Conservation (phyloP, 805 yeast species). For the Komagataella phaffii region DNA sequence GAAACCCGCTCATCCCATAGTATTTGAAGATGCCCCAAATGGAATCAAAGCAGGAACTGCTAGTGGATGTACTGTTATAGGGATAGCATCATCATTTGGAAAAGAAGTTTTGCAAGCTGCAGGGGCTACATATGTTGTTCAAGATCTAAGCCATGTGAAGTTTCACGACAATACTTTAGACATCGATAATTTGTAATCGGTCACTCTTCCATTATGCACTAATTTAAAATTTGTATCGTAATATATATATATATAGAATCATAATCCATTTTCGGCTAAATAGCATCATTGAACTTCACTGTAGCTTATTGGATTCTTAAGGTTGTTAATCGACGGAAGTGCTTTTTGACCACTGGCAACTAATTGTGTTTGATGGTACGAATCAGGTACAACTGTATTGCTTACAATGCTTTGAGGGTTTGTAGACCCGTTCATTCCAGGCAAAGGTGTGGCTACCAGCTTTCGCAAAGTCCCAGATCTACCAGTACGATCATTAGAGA, state of each 20-base stretch:
- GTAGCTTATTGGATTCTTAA: neutral
- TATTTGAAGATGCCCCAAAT: conserved; percentile 85
- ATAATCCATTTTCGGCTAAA: neutral
- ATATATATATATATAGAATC: neutral
- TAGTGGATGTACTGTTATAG: conserved; percentile 74
- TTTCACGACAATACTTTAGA: conserved; percentile 18
- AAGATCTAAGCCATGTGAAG: conserved; percentile 51
- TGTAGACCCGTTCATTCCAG: neutral
- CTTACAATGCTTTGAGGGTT: neutral
- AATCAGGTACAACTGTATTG: neutral
- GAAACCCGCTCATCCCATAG: conserved; percentile 30
- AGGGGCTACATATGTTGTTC: conserved; percentile 76
- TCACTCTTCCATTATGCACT: neutral
- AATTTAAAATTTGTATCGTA: neutral
- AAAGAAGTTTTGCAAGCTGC: conserved; percentile 54
- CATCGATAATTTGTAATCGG: conserved; percentile 21
- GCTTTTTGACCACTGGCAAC: neutral
- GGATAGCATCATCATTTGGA: conserved; percentile 71
- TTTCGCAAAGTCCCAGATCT: neutral
- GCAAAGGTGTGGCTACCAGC: neutral
- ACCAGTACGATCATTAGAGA: neutral
- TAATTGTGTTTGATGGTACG: neutral
- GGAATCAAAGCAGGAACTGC: conserved; percentile 75
- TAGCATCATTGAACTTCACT: neutral
- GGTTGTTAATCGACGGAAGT: neutral